phyloP scores from a whole-genome alignment of 306 rosid genomes.

The Castanea sativa region DNA sequence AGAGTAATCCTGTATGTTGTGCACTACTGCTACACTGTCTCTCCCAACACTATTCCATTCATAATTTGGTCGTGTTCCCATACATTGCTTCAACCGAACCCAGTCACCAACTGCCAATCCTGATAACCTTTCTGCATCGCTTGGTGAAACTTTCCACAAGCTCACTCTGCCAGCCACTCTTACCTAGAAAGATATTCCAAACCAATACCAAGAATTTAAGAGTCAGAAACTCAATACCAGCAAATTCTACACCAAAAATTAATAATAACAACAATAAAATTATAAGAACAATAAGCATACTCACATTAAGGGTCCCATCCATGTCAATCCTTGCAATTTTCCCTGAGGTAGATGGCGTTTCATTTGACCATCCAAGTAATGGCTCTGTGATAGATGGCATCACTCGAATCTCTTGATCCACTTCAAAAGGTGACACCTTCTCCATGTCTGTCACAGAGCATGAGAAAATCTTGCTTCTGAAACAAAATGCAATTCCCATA shows the following conservation, averaged over 20 bases:
- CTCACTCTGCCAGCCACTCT: slow-evolving; percentile 80
- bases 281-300: slow-evolving; percentile 18
- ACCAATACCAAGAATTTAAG: background rate
- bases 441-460: slow-evolving; percentile 97
- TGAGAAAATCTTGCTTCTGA: slow-evolving; percentile 84
- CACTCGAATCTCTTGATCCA: slow-evolving; percentile 84
- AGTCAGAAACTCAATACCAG: background rate
- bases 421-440: slow-evolving; percentile 82
- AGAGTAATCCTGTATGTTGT: slow-evolving; percentile 87
- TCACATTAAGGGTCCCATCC: slow-evolving; percentile 97
- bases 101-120: slow-evolving; percentile 99
- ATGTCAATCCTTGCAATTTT: slow-evolving; percentile 79
- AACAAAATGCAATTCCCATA: slow-evolving; percentile 91
- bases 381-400: slow-evolving; percentile 77
- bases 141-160: slow-evolving; percentile 99
- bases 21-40: slow-evolving; percentile 88
- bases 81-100: slow-evolving; percentile 96
- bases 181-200: slow-evolving; percentile 39
- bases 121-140: slow-evolving; percentile 93
- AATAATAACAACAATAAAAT: background rate
- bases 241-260: background rate
- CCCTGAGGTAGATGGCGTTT: slow-evolving; percentile 89
- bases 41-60: slow-evolving; percentile 89
- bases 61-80: slow-evolving; percentile 86
- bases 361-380: slow-evolving; percentile 94